Base-by-base conservation (phyloP, 1,284 basidiomycete genomes). In the Coniophora puteana region DNA sequence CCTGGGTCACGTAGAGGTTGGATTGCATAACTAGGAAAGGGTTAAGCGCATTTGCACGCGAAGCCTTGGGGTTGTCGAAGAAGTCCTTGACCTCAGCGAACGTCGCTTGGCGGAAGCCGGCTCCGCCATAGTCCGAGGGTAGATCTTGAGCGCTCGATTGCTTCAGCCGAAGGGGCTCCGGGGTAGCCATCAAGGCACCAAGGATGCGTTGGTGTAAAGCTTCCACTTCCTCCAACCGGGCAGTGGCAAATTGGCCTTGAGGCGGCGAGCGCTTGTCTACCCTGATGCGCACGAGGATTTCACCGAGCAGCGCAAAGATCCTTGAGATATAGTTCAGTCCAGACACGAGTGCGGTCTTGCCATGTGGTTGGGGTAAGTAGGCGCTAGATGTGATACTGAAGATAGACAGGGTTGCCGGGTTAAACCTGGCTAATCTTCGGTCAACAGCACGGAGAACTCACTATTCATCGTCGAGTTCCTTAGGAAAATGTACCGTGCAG, bases 21-120 rank as follows among this genome's bases (percentile, higher is more conserved):
- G 85, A 85, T 60, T 92, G 89, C 76, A 90, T 88, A 35, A 93
- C 89, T 31, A 91, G 71, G 71, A 88, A 93, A 12, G 86, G 84
- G 59, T 93, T 91, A 43, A 87, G 73, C 1, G 88, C 89, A 51
- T 88, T 86, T 40, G 79, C 83, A 20, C 86, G 76, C 10, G 80
- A 87, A 4, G 89, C 87, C 49, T 89, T 87, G 13, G 90, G 89
- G 55, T 92, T 89, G 50, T 89, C 83, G 57, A 93, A 91, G 59
- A 92, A 89, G 58, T 90, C 84, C 57, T 85, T 88, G 50, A 93
- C 83, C 61, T 91, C 87, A 2, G 82, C 83, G 46, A 89, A 88
- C 6, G 89, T 87, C 10, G 83, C 80, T 61, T 89, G 83, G 29
- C 81, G 69, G 67, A 87, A 89, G 14, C 76, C 78, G 36, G 78